Conservation (phyloP, 805 yeast species). For the Blastobotrys terrestris region DNA sequence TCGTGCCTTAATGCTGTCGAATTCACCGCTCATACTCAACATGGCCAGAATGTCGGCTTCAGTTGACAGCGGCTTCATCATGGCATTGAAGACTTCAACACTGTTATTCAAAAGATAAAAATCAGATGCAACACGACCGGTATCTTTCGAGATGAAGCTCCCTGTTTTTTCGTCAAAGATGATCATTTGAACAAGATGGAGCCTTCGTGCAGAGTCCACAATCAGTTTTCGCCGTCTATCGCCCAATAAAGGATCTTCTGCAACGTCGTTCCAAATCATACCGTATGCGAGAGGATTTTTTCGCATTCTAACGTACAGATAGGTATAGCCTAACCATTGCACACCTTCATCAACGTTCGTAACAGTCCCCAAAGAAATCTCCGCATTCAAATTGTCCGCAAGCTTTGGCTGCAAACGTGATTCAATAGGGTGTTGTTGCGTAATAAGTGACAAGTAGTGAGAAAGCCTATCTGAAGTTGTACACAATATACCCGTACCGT, state of each 20-base stretch:
- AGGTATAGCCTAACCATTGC: constrained; percentile 97
- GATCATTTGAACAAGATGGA: constrained; percentile 90
- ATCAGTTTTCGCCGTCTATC: constrained; percentile 72
- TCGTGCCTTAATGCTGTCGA: constrained; percentile 81
- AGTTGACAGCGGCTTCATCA: constrained; percentile 76
- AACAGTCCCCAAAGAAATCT: constrained; percentile 90
- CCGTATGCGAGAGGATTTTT: constrained; percentile 92
- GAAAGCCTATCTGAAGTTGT: constrained; percentile 77
- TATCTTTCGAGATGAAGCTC: constrained; percentile 74
- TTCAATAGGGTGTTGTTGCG: constrained; percentile 96
- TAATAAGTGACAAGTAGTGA: constrained; percentile 79
- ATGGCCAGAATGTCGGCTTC: constrained; percentile 88
- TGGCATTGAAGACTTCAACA: constrained; percentile 81
- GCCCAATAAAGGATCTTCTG: constrained; percentile 74
- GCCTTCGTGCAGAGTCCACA: constrained; percentile 67
- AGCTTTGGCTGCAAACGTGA: constrained; percentile 70
- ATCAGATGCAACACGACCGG: constrained; percentile 93
- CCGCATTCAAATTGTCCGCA: constrained; percentile 93
- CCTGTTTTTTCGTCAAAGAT: constrained; percentile 81
- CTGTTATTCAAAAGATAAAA: constrained; percentile 80
- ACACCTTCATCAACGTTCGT: constrained; percentile 92
- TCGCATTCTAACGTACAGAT: constrained; percentile 88
- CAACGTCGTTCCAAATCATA: constrained; percentile 77
- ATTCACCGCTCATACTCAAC: constrained; percentile 89
- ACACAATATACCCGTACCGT: constrained; percentile 87